These are phyloP conservation scores for Dryadomyces quercus-mongolicae DNA, from an alignment of 2,329 filamentous ascomycete genomes.

Conservation along the genomic window DNA sequence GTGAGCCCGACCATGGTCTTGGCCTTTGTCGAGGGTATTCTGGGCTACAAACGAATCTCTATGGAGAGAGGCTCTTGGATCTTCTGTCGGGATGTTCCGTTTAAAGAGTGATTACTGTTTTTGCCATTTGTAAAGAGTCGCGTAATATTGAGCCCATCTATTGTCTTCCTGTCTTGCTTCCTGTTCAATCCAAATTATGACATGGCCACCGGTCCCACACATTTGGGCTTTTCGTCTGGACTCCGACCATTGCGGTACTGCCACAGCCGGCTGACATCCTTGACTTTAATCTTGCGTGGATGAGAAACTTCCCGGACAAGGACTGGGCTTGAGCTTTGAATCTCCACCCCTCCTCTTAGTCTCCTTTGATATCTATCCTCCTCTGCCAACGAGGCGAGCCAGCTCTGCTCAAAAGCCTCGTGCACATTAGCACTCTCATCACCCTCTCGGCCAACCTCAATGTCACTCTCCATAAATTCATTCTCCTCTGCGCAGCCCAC, in stretches of 20 bases:
- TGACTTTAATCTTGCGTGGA: constrained; percentile 34
- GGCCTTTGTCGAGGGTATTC: constrained; percentile 31
- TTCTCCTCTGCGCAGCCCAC: constrained; percentile 26
- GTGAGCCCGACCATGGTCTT: constrained; percentile 32
- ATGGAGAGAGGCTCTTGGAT: constrained; percentile 3
- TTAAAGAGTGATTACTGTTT: constrained; percentile 4
- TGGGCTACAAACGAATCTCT: constrained; percentile 28
- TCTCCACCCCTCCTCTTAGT: constrained; percentile 12
- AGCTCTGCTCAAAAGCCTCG: constrained; percentile 36
- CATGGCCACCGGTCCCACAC: background rate
- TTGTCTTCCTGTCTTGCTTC: too few relatives aligned
- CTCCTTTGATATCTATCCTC: constrained; percentile 25
- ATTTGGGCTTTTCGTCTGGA: constrained; percentile 25
- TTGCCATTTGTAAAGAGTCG: too few relatives aligned
- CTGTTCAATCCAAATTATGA: background rate
- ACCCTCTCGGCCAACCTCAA: constrained; percentile 32
- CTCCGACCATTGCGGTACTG: constrained; percentile 47
- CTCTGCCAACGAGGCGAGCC: constrained; percentile 27
- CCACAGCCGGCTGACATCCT: constrained; percentile 51
- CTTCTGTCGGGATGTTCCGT: constrained; percentile 4
- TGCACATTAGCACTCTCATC: constrained; percentile 30
- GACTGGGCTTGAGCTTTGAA: constrained; percentile 16
- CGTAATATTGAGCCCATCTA: too few relatives aligned
- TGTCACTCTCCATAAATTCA: constrained; percentile 48
- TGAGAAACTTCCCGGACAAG: constrained; percentile 8